Evolutionary conservation across 495 filamentous ascomycete genomes (phyloP).

Genomic region (Aspergillus diversus): DNA sequence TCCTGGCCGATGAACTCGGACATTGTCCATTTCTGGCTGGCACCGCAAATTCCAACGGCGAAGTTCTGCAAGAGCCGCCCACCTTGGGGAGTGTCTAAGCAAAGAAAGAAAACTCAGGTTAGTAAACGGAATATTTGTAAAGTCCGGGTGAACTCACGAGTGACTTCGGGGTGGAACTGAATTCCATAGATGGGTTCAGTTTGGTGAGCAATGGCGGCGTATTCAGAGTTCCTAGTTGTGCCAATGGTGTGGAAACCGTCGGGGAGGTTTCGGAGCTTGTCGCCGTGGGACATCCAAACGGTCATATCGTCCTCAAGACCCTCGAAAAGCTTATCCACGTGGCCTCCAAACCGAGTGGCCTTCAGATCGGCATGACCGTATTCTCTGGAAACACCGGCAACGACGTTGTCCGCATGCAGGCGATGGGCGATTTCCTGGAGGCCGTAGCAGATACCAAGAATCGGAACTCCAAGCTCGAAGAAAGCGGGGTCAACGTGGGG

Average conservation of each 20-base stretch:
- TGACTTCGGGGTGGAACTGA: constrained; percentile 89
- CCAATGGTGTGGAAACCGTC: constrained; percentile 72
- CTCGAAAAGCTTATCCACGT: constrained; percentile 73
- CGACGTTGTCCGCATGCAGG: constrained; percentile 67
- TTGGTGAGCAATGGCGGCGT: constrained; percentile 79
- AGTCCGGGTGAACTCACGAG: constrained; percentile 28
- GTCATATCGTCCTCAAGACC: constrained; percentile 68
- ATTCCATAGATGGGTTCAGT: constrained; percentile 65
- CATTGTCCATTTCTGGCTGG: constrained; percentile 81
- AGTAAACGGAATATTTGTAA: neutral
- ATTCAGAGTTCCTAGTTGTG: constrained; percentile 72
- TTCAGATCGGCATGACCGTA: constrained; percentile 69
- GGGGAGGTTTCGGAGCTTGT: constrained; percentile 77
- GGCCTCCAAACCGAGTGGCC: constrained; percentile 51
- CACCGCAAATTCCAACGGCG: constrained; percentile 76
- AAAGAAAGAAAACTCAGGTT: neutral
- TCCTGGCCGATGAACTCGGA: constrained; percentile 76
- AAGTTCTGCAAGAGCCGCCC: constrained; percentile 72
- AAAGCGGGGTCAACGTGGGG: constrained; percentile 79
- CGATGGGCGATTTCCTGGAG: constrained; percentile 83
- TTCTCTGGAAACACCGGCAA: constrained; percentile 70
- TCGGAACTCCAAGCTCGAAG: constrained; percentile 76
- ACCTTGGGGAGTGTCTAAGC: constrained; percentile 51
- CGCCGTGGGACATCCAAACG: constrained; percentile 87
- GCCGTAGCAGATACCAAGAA: constrained; percentile 82